Evolutionary conservation across 2,329 filamentous ascomycete species (phyloP).

Genomic region (Aspergillus amoenus): DNA sequence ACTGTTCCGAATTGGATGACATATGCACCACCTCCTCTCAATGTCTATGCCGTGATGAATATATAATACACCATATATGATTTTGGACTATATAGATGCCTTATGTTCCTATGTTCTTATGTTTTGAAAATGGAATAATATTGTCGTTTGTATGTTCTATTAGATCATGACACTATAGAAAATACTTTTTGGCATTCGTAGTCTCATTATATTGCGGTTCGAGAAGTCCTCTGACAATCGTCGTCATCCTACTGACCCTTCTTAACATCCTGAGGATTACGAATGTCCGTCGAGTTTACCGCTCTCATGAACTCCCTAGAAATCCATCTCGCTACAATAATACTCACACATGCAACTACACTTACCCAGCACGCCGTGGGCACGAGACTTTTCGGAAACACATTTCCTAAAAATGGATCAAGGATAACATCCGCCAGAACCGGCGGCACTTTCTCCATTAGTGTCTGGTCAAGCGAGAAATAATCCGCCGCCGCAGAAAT

Average conservation of each 20-base stretch:
- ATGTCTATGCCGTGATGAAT: neutral
- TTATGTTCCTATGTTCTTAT: neutral
- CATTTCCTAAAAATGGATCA: constrained; percentile 78
- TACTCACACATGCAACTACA: constrained; percentile 56
- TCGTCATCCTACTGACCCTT: constrained; percentile 17
- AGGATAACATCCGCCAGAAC: constrained; percentile 80
- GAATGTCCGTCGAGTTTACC: constrained; percentile 9
- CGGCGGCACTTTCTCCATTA: constrained; percentile 73
- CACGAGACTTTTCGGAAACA: constrained; percentile 74
- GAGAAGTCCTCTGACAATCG: neutral
- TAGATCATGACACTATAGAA: neutral
- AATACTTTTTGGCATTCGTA: neutral
- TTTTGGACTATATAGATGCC: neutral
- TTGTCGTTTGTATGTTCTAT: neutral
- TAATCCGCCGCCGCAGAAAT: constrained; percentile 80
- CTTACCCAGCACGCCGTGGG: constrained; percentile 70
- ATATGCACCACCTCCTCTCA: neutral
- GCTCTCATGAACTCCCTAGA: constrained; percentile 25
- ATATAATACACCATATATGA: neutral
- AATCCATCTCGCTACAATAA: constrained; percentile 43
- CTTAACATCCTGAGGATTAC: constrained; percentile 12
- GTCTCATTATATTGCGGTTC: neutral
- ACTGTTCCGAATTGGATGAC: neutral
- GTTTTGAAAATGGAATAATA: neutral
- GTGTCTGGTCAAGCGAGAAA: constrained; percentile 68